These are phyloP conservation scores for Solioccasus polychromus DNA, from an alignment of 768 basidiomycete species.

Conservation along the genomic window DNA sequence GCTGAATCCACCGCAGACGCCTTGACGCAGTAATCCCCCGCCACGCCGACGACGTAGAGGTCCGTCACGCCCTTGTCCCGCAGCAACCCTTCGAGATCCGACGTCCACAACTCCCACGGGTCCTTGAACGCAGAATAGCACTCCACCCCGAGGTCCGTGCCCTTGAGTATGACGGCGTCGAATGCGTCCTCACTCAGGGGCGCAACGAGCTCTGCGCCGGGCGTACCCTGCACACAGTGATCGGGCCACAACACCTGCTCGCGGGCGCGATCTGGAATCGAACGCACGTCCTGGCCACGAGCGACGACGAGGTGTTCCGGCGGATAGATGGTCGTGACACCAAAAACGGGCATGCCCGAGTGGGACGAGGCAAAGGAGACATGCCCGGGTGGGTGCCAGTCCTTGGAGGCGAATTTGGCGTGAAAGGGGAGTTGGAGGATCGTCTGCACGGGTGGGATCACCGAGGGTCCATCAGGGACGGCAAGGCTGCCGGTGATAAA, in stretches of 20 bases:
- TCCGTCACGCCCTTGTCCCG: conserved; percentile 45
- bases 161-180: conserved; percentile 51
- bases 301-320: conserved; percentile 32
- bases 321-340: conserved; percentile 37
- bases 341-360: conserved; percentile 35
- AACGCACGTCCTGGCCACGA: conserved; percentile 16
- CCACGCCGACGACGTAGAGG: conserved; percentile 64
- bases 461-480: conserved; percentile 55
- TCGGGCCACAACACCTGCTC: conserved; percentile 76
- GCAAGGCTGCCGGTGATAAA: conserved; percentile 76
- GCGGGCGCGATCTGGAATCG: conserved; percentile 24
- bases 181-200: conserved; percentile 43
- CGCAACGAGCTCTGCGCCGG: conserved; percentile 59
- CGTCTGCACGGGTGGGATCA: conserved; percentile 54
- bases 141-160: conserved; percentile 58
- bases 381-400: conserved; percentile 60
- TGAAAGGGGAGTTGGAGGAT: conserved; percentile 58
- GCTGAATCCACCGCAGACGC: conserved; percentile 53
- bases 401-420: conserved; percentile 51
- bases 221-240: conserved; percentile 65
- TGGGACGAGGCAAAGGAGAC: conserved; percentile 68
- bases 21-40: conserved; percentile 78
- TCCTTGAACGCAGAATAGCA: conserved; percentile 81
- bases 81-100: conserved; percentile 46
- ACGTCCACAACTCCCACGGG: conserved; percentile 46